Percentiles rank a stretch among this genome's conserved stretches.
Conservation (phyloP, 2,329 filamentous ascomycete species). For the Neodidymelliopsis sp. region DNA sequence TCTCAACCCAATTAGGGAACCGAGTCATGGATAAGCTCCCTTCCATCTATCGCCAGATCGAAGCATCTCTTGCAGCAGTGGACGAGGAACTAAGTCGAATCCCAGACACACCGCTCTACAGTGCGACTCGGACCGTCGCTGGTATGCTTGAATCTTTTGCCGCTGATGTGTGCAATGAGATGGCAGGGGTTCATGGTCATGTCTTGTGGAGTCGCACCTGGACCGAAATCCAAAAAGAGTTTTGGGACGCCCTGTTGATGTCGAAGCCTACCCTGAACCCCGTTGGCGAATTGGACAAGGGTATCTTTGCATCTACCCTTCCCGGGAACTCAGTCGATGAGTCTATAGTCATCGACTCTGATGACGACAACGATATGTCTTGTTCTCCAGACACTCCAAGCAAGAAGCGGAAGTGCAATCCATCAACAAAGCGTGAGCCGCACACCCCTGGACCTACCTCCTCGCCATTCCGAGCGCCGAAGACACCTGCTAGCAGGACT, state of each 20-base stretch:
- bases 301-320: conserved; percentile 15
- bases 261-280: conserved; percentile 38
- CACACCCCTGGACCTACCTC: conserved; percentile 9
- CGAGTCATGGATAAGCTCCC: conserved; percentile 54
- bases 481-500: not conserved
- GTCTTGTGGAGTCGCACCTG: conserved; percentile 55
- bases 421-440: conserved; percentile 1
- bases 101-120: conserved; percentile 69
- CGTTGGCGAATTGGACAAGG: conserved; percentile 19
- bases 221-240: conserved; percentile 57
- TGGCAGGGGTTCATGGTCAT: conserved; percentile 58
- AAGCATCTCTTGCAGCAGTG: conserved; percentile 59
- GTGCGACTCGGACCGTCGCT: conserved; percentile 71
- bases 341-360: conserved; percentile 30
- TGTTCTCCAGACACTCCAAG: conserved; percentile 25
- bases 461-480: conserved; percentile 6
- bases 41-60: conserved; percentile 54
- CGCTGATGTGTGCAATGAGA: conserved; percentile 59
- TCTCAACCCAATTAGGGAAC: conserved; percentile 59
- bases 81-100: conserved; percentile 63
- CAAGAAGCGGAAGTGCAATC: conserved; percentile 43
- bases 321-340: conserved; percentile 22
- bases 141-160: conserved; percentile 67
- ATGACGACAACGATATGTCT: not conserved
- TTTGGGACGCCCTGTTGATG: conserved; percentile 54